Evolutionary conservation across 1,284 basidiomycete genomes (phyloP), one percentile per base, ranked within the genome.

Genomic region (Irpex sp.): DNA sequence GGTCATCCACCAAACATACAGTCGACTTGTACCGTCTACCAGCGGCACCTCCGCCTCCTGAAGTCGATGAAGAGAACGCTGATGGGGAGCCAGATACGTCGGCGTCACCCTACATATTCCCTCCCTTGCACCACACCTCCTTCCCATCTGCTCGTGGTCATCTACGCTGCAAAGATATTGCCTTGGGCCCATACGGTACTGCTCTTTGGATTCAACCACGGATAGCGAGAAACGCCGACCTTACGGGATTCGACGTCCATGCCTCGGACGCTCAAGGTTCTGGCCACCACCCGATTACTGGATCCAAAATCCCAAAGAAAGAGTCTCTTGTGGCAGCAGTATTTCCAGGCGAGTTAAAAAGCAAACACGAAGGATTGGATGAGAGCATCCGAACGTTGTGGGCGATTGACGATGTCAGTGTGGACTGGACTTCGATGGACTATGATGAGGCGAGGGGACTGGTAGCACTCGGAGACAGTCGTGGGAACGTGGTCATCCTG

Each of bases 191-290:
- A 8, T 75, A 79, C 60, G 83, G 85, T 3, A 86, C 85, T 0
- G 85, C 85, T 2, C 73, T 83, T 4, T 88, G 86, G 85, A 79
- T 87, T 21, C 80, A 82, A 61, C 86, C 86, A 2, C 78, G 75
- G 49, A 68, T 66, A 6, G 59, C 71, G 19, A 68, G 70, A n/a
- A 62, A 63, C 9, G 64, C 69, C n/a, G 67, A 67, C 64, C 61
- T 65, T 9, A 67, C 71, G 2, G 68, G 70, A 15, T 54, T 68
- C 57, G 74, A 72, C 66, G 68, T 74, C 38, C 74, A 77, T 37
- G 60, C 69, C n/a, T 71, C 71, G 40, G 62, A 63, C 4, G 58
- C 68, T 36, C 70, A 68, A 52, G 64, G 65, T n/a, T 21, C 62
- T 6, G 56, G 49, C 4, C 44, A 54, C 19, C 13, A 36, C 55